Evolutionary conservation across 371 early-diverging fungal genomes (phyloP).

Genomic region (Mucor mucedo): DNA sequence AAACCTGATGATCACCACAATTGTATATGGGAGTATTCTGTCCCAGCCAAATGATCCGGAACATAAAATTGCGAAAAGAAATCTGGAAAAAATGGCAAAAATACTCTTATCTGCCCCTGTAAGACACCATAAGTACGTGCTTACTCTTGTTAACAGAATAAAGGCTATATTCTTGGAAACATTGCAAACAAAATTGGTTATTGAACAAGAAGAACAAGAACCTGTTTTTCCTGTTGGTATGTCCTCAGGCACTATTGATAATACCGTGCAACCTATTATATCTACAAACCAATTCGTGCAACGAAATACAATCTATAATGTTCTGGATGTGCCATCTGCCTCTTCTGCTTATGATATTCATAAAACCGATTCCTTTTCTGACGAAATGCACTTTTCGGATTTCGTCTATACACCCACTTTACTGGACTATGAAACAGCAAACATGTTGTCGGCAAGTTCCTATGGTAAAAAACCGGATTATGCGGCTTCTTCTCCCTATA

Average conservation of each 20-base stretch:
- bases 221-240: neutral
- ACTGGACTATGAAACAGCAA: slow-evolving; percentile 17
- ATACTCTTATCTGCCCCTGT: slow-evolving; percentile 40
- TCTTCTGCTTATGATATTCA: slow-evolving; percentile 18
- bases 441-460: neutral
- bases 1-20: slow-evolving; percentile 43
- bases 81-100: slow-evolving; percentile 34
- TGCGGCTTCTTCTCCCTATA: neutral
- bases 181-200: neutral
- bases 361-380: slow-evolving; percentile 4
- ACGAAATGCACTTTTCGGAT: slow-evolving; percentile 25
- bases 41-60: slow-evolving; percentile 24
- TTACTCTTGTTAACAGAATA: slow-evolving; percentile 33
- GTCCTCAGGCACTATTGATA: neutral
- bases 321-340: slow-evolving; percentile 12
- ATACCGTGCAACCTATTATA: neutral
- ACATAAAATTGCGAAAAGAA: slow-evolving; percentile 23
- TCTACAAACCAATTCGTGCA: neutral
- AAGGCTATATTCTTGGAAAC: slow-evolving; percentile 20
- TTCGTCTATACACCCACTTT: slow-evolving; percentile 27
- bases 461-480: slow-evolving; percentile 10
- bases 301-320: neutral
- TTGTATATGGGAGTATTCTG: slow-evolving; percentile 35
- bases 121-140: slow-evolving; percentile 45
- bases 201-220: slow-evolving; percentile 1